These are phyloP conservation scores for Fusarium protoensiforme DNA, from an alignment of 2,329 filamentous ascomycete genomes.

Conservation along the genomic window DNA sequence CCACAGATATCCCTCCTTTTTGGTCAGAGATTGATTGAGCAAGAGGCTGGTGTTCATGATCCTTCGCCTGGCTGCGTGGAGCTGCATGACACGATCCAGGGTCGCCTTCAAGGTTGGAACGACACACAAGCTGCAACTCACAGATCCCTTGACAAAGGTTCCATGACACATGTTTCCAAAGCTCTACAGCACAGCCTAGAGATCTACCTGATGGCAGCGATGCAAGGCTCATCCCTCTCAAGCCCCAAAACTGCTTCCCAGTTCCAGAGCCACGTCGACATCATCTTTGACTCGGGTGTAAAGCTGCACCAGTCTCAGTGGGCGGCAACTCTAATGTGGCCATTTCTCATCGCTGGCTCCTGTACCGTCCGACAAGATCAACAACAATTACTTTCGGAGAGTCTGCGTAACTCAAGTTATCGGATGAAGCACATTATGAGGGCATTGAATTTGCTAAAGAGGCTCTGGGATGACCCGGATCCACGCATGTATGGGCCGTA, in stretches of 20 bases:
- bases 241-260: not conserved
- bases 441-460: not conserved
- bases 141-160: not conserved
- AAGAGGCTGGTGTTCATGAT: not conserved
- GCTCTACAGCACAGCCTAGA: not conserved
- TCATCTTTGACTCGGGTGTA: not conserved
- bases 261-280: not conserved
- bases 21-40: not conserved
- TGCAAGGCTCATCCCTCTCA: not conserved
- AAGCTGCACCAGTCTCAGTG: not conserved
- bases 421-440: not conserved
- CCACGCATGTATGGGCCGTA: not conserved
- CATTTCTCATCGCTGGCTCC: not conserved
- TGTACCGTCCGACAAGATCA: not conserved
- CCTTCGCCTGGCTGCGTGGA: not conserved
- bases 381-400: not conserved
- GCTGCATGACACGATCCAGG: not conserved
- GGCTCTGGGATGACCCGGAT: not conserved
- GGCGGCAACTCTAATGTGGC: not conserved
- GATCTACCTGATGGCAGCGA: not conserved
- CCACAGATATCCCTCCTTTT: not conserved
- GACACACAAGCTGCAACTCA: not conserved
- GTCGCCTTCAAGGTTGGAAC: not conserved
- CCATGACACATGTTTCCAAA: not conserved
- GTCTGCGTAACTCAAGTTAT: not conserved